Base-by-base conservation (phyloP, 495 filamentous ascomycete species). In the Aspergillus diversus region DNA sequence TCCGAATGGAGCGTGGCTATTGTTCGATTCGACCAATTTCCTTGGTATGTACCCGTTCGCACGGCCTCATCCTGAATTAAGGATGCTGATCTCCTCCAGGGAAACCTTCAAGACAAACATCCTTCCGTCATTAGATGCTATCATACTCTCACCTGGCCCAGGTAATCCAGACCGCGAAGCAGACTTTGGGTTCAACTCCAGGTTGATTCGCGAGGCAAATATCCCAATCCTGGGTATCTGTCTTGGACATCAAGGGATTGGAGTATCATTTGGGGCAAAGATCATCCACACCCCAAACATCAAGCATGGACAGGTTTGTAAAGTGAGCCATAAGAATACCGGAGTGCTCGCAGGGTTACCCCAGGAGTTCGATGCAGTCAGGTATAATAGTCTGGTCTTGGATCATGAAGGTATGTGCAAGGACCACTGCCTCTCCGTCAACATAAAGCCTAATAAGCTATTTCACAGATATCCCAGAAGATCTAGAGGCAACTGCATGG, bases 1-100 rank as follows among this genome's bases (percentile, higher is more conserved):
- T 39, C 55, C 27, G 55, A 57, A 33, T 57, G 55, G 55, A 57
- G 55, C 39, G 55, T 57, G 8, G 55, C 55, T 17, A 57, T 57
- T n/a, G 39, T 57, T 31, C 55, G 55, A 11, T 57, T 57, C 27
- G 55, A 57, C 16, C 55, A 57, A 39, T 57, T 57, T 39, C 48
- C 55, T 1, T 57, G 55, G 55, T 57, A 48, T 37, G 7, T 42
- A 5, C 2, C 4, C 16, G 8, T 35, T 21, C 21, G 48, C 27
- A 21, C 12, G 5, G 7, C 33, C 37, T 6, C 9, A 7, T 17
- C 5, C 11, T 42, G 31, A 5, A 47, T 39, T 0, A 17, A 3
- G 13, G 2, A 49, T 49, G 46, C 35, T 31, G 0, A n/a, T 27
- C 0, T 2, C 15, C 13, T 39, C 16, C 16, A 57, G 55, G 55